Evolutionary conservation across 495 filamentous ascomycete genomes (phyloP), one percentile per base, ranked within the genome.

Genomic region (Viridothelium virens): DNA sequence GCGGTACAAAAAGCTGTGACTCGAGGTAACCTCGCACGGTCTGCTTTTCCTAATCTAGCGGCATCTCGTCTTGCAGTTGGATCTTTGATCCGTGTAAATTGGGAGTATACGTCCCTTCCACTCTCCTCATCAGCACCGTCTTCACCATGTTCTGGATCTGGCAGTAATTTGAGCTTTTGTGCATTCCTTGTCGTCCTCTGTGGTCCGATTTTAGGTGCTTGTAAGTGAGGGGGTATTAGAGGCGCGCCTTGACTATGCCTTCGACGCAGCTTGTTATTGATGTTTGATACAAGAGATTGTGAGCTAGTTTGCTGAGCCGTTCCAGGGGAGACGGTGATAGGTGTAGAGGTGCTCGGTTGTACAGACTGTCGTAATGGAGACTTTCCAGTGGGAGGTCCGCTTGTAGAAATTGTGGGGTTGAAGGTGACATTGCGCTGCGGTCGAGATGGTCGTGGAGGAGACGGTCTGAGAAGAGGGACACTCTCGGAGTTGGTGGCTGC

Each of bases 1-100:
- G 95, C 91, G 1, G 95, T 97, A 71, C 92, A 96, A 77, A 97
- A 97, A 18, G 94, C 94, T 34, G 94, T 97, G 3, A 98, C 94
- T 64, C 94, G 79, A 2, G 94, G 94, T 59, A 98, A 78, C 67
- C 86, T 83, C 63, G 91, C 89, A 47, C 94, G 84, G 73, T 98
- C 94, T 44, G 92, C 92, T 71, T 97, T 97, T 41, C 95, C 95
- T 34, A 98, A 77, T 64, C 92, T 79, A 41, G 95, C 95, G 34
- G 94, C 94, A 82, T 97, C 95, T 68, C 94, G 85, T 63, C 94
- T 81, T 12, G 94, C 93, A 0, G 90, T 95, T 2, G 92, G 92
- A 74, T 98, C 94, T 76, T 97, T 97, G 77, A 98, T 97, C 41
- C 95, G 86, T 78, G 83, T 96, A 82, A 86, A 88, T 75, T 98